Evolutionary conservation across 164 flowering plant genomes (phyloP).

Genomic region (Magnolia sinica): DNA sequence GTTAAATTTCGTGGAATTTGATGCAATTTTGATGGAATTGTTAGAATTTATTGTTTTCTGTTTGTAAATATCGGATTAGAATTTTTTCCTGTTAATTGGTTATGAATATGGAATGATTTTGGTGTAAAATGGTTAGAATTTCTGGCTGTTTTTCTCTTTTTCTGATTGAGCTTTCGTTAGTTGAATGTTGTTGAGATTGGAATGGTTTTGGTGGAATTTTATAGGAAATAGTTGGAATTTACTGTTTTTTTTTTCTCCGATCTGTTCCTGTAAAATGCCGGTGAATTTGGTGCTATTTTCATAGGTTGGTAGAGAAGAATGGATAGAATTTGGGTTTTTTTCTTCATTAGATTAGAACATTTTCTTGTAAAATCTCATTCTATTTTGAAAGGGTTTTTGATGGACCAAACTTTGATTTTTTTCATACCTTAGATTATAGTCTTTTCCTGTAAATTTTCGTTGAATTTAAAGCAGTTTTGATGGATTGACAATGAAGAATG

Average conservation of each 20-base stretch:
- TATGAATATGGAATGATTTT: too few species aligned
- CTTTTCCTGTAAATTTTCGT: not conserved
- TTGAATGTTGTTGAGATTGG: not conserved
- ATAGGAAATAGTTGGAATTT: not conserved
- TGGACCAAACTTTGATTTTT: not conserved
- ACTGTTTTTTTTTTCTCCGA: not conserved
- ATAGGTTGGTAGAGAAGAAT: not conserved
- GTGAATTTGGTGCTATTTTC: not conserved
- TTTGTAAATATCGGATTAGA: not conserved
- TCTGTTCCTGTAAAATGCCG: not conserved
- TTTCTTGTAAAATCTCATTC: not conserved
- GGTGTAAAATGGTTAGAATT: not conserved
- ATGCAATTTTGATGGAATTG: not conserved
- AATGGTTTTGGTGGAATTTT: not conserved
- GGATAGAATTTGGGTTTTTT: not conserved
- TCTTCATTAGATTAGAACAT: too few species aligned
- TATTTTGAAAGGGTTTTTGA: too few species aligned
- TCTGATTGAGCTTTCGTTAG: not conserved
- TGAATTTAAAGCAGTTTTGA: not conserved
- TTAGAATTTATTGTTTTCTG: not conserved
- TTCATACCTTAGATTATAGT: not conserved
- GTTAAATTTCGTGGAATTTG: not conserved
- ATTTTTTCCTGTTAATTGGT: not conserved
- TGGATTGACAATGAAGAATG: too few species aligned
- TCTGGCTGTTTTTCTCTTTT: not conserved